Evolutionary conservation across 345 rosid species (phyloP).

Genomic region (Hibiscus trionum): DNA sequence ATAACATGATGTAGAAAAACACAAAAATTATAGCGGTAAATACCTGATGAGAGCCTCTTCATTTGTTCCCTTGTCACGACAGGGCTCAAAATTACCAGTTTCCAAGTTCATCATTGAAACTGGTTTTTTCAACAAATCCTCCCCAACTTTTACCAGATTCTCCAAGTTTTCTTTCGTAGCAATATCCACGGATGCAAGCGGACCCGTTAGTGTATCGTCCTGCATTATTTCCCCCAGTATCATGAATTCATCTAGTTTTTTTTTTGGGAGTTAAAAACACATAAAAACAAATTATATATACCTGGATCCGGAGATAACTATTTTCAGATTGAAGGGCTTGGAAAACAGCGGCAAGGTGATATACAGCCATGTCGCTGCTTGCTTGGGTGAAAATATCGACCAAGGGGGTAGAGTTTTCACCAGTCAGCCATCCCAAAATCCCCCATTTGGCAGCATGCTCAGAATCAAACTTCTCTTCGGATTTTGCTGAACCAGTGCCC

Average conservation of each 20-base stretch:
- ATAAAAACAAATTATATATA: neutral
- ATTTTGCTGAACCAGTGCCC: constrained; percentile 45
- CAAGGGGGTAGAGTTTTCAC: constrained; percentile 40
- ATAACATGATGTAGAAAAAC: neutral
- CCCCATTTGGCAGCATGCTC: constrained; percentile 56
- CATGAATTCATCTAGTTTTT: neutral
- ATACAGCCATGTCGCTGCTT: constrained; percentile 53
- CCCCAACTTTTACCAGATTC: constrained; percentile 38
- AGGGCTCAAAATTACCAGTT: constrained; percentile 25
- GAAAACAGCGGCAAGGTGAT: constrained; percentile 43
- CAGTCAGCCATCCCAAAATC: constrained; percentile 51
- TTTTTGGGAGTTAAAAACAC: neutral
- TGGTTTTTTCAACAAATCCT: constrained; percentile 40
- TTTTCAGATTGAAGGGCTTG: constrained; percentile 36
- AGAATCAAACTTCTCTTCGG: constrained; percentile 34
- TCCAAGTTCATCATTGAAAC: constrained; percentile 42
- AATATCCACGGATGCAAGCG: constrained; percentile 30
- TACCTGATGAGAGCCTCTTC: constrained; percentile 41
- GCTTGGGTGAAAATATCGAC: constrained; percentile 56
- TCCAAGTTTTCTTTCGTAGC: constrained; percentile 45
- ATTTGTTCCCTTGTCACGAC: constrained; percentile 19
- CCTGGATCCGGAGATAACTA: constrained; percentile 5
- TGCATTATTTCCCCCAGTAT: neutral
- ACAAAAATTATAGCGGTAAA: neutral
- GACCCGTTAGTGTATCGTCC: constrained; percentile 29